These are phyloP conservation scores for Westerdykella sp. DNA, from an alignment of 2,329 filamentous ascomycete species.

Conservation along the genomic window DNA sequence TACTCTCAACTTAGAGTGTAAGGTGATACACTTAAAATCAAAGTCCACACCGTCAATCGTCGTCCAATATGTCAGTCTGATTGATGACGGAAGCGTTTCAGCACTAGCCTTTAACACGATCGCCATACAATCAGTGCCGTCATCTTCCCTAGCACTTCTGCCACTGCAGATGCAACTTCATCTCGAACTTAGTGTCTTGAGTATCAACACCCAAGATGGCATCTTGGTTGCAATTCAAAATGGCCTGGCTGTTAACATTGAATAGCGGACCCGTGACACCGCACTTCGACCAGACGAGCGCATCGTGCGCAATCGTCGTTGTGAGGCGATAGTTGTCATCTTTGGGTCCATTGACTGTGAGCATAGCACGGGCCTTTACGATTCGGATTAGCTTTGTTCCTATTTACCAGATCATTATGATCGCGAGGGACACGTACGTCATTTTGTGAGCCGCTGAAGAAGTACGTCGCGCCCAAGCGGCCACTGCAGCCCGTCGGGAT, in stretches of 20 bases:
- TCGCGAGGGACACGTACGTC: conserved; percentile 5
- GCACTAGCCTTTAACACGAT: background rate
- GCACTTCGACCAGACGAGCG: conserved; percentile 11
- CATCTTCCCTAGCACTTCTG: conserved; percentile 4
- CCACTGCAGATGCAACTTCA: conserved; percentile 11
- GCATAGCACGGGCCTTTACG: conserved; percentile 3
- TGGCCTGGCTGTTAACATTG: conserved; percentile 11
- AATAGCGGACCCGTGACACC: conserved; percentile 12
- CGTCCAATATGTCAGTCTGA: no score
- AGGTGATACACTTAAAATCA: no score
- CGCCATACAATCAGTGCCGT: no score
- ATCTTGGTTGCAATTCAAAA: conserved; percentile 9
- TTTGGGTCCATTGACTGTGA: conserved; percentile 5
- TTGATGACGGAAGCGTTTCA: no score
- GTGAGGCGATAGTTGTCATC: conserved; percentile 10
- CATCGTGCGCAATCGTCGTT: conserved; percentile 3
- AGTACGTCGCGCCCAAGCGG: conserved; percentile 6
- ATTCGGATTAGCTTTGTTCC: background rate
- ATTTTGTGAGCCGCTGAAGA: conserved; percentile 7
- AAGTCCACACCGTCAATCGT: no score
- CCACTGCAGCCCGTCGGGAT: conserved; percentile 7
- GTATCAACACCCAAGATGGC: conserved; percentile 11
- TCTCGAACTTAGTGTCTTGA: conserved; percentile 15
- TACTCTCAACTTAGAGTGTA: no score
- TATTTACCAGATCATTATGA: background rate